These are phyloP conservation scores for Chlorella vulgaris DNA, from an alignment of 139 green algal genomes.

Conservation along the genomic window DNA sequence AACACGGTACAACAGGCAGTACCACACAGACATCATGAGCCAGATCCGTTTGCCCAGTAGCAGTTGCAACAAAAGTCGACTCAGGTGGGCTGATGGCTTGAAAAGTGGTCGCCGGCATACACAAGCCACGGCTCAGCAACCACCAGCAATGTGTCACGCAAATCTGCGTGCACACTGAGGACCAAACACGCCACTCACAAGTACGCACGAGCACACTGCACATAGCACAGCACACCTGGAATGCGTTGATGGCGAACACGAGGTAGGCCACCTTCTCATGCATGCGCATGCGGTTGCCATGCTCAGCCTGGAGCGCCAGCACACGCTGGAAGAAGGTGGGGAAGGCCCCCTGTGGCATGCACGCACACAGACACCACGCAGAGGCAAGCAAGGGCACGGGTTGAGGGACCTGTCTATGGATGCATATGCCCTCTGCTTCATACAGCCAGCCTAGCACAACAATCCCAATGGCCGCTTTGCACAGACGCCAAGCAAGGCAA, in stretches of 20 bases:
- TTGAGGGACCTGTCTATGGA: too few species aligned
- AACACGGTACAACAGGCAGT: too few species aligned
- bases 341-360: slow-evolving; percentile 63
- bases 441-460: too few species aligned
- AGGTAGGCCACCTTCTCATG: slow-evolving; percentile 82
- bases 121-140: too few species aligned
- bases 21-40: neutral
- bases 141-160: neutral
- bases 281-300: slow-evolving; percentile 19
- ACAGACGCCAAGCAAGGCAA: too few species aligned
- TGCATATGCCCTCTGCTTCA: too few species aligned
- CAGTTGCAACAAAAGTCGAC: neutral
- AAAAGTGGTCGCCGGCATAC: too few species aligned
- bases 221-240: slow-evolving; percentile 81
- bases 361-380: neutral
- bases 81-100: too few species aligned
- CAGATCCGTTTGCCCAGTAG: neutral
- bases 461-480: too few species aligned
- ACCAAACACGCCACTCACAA: neutral
- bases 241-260: slow-evolving; percentile 87
- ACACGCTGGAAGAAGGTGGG: slow-evolving; percentile 78
- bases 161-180: too few species aligned
- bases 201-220: too few species aligned
- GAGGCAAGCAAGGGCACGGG: neutral
- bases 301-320: slow-evolving; percentile 58